Conservation (phyloP, 2,329 filamentous ascomycete genomes). For the Monosporascus cannonballus region DNA sequence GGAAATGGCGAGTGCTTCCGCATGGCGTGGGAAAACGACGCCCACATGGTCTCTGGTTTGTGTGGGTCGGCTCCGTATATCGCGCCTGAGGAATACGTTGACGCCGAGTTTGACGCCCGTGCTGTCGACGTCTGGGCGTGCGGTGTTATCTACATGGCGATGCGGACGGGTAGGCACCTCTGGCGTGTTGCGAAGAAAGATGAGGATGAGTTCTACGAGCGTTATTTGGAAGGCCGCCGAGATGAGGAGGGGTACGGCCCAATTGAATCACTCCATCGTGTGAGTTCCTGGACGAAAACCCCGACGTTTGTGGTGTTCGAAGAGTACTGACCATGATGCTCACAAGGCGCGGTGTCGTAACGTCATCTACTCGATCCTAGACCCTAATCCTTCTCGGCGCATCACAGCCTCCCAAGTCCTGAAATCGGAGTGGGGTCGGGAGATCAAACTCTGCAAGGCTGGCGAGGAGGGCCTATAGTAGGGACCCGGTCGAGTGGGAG, state of each 20-base stretch:
- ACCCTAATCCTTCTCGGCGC: slow-evolving; percentile 85
- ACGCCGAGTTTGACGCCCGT: slow-evolving; percentile 92
- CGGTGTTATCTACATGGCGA: slow-evolving; percentile 99
- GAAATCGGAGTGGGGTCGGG: slow-evolving; percentile 97
- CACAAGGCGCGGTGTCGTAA: slow-evolving; percentile 88
- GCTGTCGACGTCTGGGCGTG: slow-evolving; percentile 99
- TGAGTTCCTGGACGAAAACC: slow-evolving; percentile 43
- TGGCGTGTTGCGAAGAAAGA: slow-evolving; percentile 97
- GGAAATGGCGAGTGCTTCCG: slow-evolving; percentile 98
- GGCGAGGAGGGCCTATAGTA: slow-evolving; percentile 84
- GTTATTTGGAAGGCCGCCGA: slow-evolving; percentile 86
- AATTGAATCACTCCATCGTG: slow-evolving; percentile 90
- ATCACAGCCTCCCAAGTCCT: slow-evolving; percentile 95
- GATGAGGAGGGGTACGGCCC: slow-evolving; percentile 95
- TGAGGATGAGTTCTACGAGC: slow-evolving; percentile 94
- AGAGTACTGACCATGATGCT: slow-evolving; percentile 14
- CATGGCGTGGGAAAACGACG: slow-evolving; percentile 98
- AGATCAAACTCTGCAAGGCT: slow-evolving; percentile 94
- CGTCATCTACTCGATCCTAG: slow-evolving; percentile 96
- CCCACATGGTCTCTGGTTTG: slow-evolving; percentile 95
- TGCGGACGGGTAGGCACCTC: slow-evolving; percentile 91
- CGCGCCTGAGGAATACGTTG: slow-evolving; percentile 90
- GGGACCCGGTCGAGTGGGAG: not conserved
- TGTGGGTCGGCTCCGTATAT: slow-evolving; percentile 98
- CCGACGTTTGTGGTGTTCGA: not conserved